phyloP scores from a whole-genome alignment of 192 early-diverging fungal genomes.

The Helicostylum pulchrum region DNA sequence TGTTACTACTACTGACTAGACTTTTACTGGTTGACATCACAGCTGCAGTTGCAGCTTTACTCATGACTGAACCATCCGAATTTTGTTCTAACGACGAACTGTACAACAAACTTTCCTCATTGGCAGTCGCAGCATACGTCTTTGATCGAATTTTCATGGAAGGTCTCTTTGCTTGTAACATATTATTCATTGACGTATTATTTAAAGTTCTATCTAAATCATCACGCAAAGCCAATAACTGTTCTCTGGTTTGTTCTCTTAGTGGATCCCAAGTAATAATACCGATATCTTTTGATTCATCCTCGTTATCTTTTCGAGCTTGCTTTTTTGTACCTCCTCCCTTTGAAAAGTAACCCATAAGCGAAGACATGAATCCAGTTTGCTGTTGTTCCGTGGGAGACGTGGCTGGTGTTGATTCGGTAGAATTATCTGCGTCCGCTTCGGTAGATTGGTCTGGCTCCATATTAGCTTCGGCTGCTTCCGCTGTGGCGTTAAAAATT shows the following conservation, averaged over 20 bases:
- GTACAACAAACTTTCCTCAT: too few species aligned
- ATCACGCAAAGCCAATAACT: slow-evolving; percentile 19
- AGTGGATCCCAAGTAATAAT: slow-evolving; percentile 21
- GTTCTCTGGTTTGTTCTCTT: slow-evolving; percentile 15
- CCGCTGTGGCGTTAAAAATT: background rate
- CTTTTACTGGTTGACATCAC: background rate
- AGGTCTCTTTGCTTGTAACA: background rate
- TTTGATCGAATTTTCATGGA: background rate
- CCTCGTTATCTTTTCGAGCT: background rate
- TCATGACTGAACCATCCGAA: too few species aligned
- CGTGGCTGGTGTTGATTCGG: too few species aligned
- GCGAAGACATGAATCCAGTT: background rate
- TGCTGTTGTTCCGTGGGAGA: background rate
- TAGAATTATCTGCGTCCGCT: too few species aligned
- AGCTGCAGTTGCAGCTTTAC: too few species aligned
- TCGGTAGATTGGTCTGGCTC: too few species aligned
- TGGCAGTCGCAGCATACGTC: background rate
- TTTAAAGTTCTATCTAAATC: slow-evolving; percentile 6
- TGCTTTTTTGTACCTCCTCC: background rate
- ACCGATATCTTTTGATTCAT: slow-evolving; percentile 1
- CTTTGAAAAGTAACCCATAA: slow-evolving; percentile 6
- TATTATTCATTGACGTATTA: background rate
- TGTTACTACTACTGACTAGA: too few species aligned
- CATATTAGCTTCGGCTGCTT: background rate
- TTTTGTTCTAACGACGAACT: too few species aligned